Evolutionary conservation across 306 rosid species (phyloP).

Genomic region (Vigna radiata): DNA sequence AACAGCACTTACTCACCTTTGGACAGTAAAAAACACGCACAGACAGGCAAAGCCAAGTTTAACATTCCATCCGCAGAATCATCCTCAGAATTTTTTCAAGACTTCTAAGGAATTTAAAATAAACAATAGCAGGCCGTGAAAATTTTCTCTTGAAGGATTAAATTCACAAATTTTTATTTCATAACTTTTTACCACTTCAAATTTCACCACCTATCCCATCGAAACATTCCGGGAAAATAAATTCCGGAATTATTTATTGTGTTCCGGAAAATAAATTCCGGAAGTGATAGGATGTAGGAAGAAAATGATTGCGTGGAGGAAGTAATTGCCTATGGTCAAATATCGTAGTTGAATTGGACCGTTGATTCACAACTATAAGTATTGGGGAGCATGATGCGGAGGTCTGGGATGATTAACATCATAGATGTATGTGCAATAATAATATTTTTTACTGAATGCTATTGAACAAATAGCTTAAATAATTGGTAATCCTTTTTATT

Average conservation of each 20-base stretch:
- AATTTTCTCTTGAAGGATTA: background rate
- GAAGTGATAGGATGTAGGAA: too few species aligned
- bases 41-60: background rate
- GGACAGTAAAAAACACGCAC: too few species aligned
- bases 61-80: too few species aligned
- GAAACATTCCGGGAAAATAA: too few species aligned
- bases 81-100: background rate
- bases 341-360: background rate
- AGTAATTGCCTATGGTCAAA: too few species aligned
- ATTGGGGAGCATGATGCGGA: background rate
- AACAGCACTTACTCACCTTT: background rate
- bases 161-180: background rate
- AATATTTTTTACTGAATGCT: background rate
- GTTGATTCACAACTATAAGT: background rate
- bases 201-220: too few species aligned
- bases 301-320: too few species aligned
- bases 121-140: background rate
- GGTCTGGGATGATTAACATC: constrained; percentile 52
- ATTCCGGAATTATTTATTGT: too few species aligned
- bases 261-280: too few species aligned
- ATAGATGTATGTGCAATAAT: constrained; percentile 26
- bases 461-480: background rate
- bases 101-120: background rate
- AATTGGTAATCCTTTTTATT: background rate
- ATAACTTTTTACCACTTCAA: background rate